A percentile compares a stretch with the other conserved stretches of the same genome.
phyloP scores from a whole-genome alignment of 148 eudicot species.

The Cornus suecica region DNA sequence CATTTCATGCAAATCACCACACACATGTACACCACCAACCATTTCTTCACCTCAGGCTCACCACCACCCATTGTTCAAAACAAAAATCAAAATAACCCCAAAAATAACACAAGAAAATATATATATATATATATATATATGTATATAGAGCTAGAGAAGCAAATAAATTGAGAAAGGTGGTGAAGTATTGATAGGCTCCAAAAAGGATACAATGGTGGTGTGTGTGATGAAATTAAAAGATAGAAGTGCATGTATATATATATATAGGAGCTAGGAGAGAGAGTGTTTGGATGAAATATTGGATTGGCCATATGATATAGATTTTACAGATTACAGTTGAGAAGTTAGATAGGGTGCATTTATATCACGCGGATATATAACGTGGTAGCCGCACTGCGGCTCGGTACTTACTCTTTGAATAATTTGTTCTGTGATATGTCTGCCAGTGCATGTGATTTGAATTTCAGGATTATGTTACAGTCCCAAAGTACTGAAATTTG shows the following conservation, averaged over 20 bases:
- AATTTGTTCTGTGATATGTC: too few relatives aligned
- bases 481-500: too few relatives aligned
- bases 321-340: constrained; percentile 18
- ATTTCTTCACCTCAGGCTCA: constrained; percentile 14
- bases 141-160: too few relatives aligned
- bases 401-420: background rate
- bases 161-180: background rate
- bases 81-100: background rate
- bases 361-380: constrained; percentile 26
- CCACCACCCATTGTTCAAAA: constrained; percentile 20
- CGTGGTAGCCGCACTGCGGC: background rate
- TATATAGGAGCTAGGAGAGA: constrained; percentile 1
- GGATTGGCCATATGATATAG: background rate
- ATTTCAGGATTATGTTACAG: too few relatives aligned
- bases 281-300: background rate
- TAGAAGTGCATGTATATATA: constrained; percentile 8
- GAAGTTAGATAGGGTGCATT: constrained; percentile 23
- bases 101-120: background rate
- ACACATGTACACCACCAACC: constrained; percentile 9
- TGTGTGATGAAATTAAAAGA: constrained; percentile 19
- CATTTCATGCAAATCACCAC: constrained; percentile 4
- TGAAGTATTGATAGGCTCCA: background rate
- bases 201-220: background rate
- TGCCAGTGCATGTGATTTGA: background rate
- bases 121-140: too few relatives aligned